These are phyloP conservation scores for Neurospora tetraspora DNA, from an alignment of 495 filamentous ascomycete species.

Conservation along the genomic window DNA sequence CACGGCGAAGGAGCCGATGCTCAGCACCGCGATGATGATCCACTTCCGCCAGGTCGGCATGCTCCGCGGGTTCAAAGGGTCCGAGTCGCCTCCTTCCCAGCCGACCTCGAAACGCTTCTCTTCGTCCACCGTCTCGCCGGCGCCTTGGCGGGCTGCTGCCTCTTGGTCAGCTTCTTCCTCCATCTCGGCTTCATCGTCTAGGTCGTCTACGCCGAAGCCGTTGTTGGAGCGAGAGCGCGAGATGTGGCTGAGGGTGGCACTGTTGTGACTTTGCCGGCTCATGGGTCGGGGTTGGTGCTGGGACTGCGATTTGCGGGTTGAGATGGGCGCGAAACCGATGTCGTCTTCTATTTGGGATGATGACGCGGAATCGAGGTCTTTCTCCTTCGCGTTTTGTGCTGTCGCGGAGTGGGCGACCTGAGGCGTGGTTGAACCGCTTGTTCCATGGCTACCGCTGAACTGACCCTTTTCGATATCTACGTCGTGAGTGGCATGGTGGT, in stretches of 20 bases:
- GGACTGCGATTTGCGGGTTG: neutral
- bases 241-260: neutral
- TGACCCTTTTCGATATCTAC: neutral
- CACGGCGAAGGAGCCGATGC: conserved; percentile 71
- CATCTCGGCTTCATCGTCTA: conserved; percentile 26
- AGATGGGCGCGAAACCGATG: neutral
- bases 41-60: conserved; percentile 62
- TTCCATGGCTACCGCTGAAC: neutral
- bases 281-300: neutral
- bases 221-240: conserved; percentile 47
- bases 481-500: neutral
- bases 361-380: neutral
- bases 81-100: conserved; percentile 61
- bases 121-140: neutral
- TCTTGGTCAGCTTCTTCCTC: conserved; percentile 13
- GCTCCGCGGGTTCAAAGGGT: conserved; percentile 63
- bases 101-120: conserved; percentile 52
- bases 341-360: neutral
- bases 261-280: neutral
- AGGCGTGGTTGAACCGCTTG: neutral
- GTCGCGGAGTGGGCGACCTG: neutral
- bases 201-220: conserved; percentile 48
- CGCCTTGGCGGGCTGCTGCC: neutral
- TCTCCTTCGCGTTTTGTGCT: neutral
- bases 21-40: conserved; percentile 65